Percentiles rank a stretch among this genome's conserved stretches.
These are phyloP conservation scores for Arthrobotrys entomopaga DNA, from an alignment of 2,329 filamentous ascomycete genomes.

Conservation along the genomic window DNA sequence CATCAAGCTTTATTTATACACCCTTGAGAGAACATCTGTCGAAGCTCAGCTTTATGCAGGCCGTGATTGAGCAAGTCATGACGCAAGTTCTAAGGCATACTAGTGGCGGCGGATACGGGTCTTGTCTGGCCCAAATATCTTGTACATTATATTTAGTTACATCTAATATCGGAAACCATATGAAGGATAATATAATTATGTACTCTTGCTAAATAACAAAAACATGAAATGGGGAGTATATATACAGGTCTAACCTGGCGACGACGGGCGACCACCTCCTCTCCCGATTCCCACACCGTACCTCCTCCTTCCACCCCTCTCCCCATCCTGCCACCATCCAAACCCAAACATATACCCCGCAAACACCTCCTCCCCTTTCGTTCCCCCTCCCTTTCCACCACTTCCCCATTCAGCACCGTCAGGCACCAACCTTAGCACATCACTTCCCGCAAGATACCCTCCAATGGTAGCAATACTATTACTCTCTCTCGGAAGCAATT, in stretches of 20 bases:
- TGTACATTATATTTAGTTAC: too few relatives aligned
- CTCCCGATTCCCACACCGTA: slow-evolving; percentile 47
- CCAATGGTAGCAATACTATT: slow-evolving; percentile 60
- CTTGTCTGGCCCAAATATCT: too few relatives aligned
- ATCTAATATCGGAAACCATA: too few relatives aligned
- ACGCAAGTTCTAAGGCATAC: too few relatives aligned
- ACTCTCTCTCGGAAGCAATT: slow-evolving; percentile 60
- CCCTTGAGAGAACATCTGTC: slow-evolving; percentile 27
- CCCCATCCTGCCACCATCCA: slow-evolving; percentile 53
- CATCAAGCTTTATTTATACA: slow-evolving; percentile 32
- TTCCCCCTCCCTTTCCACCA: slow-evolving; percentile 53
- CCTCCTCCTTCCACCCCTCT: slow-evolving; percentile 27
- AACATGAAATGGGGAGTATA: too few relatives aligned
- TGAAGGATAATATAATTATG: background rate
- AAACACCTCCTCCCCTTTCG: slow-evolving; percentile 47
- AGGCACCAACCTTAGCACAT: slow-evolving; percentile 58
- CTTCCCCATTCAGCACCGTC: slow-evolving; percentile 59
- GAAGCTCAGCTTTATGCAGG: background rate
- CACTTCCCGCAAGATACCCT: slow-evolving; percentile 58
- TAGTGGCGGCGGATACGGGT: too few relatives aligned
- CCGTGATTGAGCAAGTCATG: background rate
- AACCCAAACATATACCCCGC: slow-evolving; percentile 55
- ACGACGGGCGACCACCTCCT: slow-evolving; percentile 9
- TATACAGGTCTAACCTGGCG: background rate
- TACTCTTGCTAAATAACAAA: background rate